Evolutionary conservation across 2,329 filamentous ascomycete genomes (phyloP).

Genomic region (Cryphonectria radicalis): DNA sequence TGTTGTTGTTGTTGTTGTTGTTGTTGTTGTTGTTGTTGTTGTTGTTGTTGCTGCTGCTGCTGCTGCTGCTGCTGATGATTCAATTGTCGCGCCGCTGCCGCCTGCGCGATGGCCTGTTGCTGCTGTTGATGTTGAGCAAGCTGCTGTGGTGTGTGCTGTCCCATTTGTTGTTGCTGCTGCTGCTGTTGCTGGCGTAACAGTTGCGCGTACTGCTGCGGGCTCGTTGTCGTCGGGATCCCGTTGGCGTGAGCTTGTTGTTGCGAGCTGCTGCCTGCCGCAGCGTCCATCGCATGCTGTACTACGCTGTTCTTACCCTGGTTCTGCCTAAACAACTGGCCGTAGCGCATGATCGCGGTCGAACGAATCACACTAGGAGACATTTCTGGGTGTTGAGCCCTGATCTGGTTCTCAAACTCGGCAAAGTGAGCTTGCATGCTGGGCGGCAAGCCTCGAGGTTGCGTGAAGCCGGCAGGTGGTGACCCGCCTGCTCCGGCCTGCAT

Average conservation of each 20-base stretch:
- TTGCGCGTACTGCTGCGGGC: conserved; percentile 64
- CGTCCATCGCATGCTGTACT: conserved; percentile 56
- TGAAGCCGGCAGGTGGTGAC: conserved; percentile 42
- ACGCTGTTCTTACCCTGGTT: conserved; percentile 50
- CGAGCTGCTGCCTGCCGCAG: conserved; percentile 54
- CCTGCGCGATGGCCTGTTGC: conserved; percentile 33
- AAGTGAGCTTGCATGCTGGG: conserved; percentile 54
- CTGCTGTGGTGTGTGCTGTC: conserved; percentile 12
- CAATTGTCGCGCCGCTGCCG: conserved; percentile 35
- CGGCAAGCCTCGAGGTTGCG: conserved; percentile 47
- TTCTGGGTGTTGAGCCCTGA: conserved; percentile 55
- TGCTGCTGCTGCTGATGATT: conserved; percentile 41
- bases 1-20: conserved; percentile 32
- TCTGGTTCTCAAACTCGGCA: conserved; percentile 55
- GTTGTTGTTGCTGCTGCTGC: conserved; percentile 25
- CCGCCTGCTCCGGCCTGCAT: conserved; percentile 51
- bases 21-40: conserved; percentile 9
- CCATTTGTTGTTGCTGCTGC: conserved; percentile 44
- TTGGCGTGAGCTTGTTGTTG: conserved; percentile 55
- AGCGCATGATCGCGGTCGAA: conserved; percentile 55
- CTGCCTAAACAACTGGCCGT: conserved; percentile 38
- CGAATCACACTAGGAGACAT: conserved; percentile 54
- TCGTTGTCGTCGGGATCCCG: conserved; percentile 52
- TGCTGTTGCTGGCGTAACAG: conserved; percentile 62
- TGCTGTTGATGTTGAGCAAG: conserved; percentile 12